A percentile compares a stretch with the other conserved stretches of the same genome.
These are phyloP conservation scores for Fusarium agapanthi DNA, from an alignment of 2,329 filamentous ascomycete species.

Conservation along the genomic window DNA sequence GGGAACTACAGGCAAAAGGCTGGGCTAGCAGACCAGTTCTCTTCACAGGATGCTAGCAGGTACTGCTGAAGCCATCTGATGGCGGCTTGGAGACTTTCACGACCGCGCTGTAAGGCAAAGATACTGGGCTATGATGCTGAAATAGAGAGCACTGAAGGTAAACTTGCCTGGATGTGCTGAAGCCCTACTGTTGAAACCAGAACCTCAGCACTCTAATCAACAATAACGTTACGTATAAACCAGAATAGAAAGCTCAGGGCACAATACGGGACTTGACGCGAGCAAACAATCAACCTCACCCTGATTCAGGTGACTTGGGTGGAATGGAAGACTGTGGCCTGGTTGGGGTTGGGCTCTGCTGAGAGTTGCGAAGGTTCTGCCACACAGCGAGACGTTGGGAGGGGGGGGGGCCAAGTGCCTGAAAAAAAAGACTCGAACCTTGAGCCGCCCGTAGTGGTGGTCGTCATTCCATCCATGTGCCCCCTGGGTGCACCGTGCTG, in stretches of 20 bases:
- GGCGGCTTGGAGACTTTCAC: not conserved
- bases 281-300: not conserved
- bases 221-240: not conserved
- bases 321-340: not conserved
- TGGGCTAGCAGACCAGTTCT: not conserved
- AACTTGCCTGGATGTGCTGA: not conserved
- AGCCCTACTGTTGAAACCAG: not conserved
- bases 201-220: not conserved
- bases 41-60: not conserved
- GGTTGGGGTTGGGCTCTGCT: not conserved
- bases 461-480: slow-evolving; percentile 31
- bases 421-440: slow-evolving; percentile 27
- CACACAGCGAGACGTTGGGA: slow-evolving; percentile 19
- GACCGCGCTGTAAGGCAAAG: not conserved
- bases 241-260: not conserved
- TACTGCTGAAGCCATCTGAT: not conserved
- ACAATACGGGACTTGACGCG: not conserved
- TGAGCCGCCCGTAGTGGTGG: slow-evolving; percentile 16
- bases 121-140: not conserved
- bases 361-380: slow-evolving; percentile 28
- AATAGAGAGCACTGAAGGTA: not conserved
- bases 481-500: slow-evolving; percentile 37
- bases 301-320: not conserved
- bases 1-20: not conserved
- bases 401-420: slow-evolving; percentile 28